phyloP scores from a whole-genome alignment of 73 alveolate genomes.

The Stentor coeruleus region DNA sequence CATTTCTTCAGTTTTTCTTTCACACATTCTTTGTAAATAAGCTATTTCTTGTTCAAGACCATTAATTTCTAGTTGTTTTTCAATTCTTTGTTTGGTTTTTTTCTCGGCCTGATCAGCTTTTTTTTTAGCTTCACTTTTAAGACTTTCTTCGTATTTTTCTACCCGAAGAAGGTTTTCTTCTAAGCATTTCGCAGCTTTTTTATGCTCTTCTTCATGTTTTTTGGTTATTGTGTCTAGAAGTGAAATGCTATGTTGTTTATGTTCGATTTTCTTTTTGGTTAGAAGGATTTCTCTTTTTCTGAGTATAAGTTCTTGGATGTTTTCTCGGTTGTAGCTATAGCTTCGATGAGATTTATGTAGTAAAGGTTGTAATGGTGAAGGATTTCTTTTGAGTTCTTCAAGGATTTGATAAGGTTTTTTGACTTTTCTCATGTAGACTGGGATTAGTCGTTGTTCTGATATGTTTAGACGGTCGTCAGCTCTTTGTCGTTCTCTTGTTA shows the following conservation, averaged over 20 bases:
- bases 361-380: too few species aligned
- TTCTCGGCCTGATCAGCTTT: background rate
- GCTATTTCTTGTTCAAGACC: background rate
- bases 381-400: too few species aligned
- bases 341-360: too few species aligned
- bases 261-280: background rate
- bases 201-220: background rate
- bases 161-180: background rate
- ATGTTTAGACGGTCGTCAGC: background rate
- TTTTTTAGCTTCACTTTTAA: background rate
- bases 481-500: background rate
- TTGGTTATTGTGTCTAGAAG: background rate
- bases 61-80: background rate
- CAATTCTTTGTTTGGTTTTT: background rate
- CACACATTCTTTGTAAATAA: background rate
- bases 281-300: constrained; percentile 11
- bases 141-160: background rate
- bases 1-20: background rate
- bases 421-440: background rate
- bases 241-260: background rate
- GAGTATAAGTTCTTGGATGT: background rate
- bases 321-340: background rate
- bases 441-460: background rate
- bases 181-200: background rate
- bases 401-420: too few species aligned